phyloP scores from a whole-genome alignment of 202 grass and related monocot genomes.

The Sporobolus alterniflorus region DNA sequence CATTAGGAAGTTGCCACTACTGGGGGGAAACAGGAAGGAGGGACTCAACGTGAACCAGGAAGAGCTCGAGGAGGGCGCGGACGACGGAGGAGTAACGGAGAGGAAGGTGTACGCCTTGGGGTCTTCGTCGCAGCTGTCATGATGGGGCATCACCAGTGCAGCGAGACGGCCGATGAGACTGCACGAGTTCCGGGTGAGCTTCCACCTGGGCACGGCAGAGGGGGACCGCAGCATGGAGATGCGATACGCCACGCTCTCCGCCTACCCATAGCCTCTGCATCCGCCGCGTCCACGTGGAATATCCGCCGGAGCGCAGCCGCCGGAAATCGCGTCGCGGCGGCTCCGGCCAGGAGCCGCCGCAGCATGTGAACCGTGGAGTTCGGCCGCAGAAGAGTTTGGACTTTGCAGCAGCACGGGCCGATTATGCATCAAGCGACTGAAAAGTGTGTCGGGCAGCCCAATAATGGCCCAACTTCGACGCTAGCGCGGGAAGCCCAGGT shows the following conservation, averaged over 20 bases:
- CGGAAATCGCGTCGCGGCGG: slow-evolving; percentile 10
- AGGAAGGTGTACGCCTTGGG: slow-evolving; percentile 28
- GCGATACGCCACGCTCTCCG: slow-evolving; percentile 46
- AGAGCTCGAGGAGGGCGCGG: slow-evolving; percentile 5
- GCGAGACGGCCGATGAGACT: slow-evolving; percentile 68
- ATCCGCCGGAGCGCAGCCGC: slow-evolving; percentile 12
- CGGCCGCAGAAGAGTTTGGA: neutral
- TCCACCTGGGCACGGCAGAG: neutral
- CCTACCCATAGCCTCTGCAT: neutral
- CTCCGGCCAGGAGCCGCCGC: slow-evolving; percentile 31
- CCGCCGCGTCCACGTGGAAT: slow-evolving; percentile 2
- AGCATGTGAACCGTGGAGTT: too few species aligned
- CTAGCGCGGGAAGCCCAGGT: too few species aligned
- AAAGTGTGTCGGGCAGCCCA: too few species aligned
- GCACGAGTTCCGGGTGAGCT: slow-evolving; percentile 49
- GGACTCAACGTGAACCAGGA: slow-evolving; percentile 12
- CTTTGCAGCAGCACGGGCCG: too few species aligned
- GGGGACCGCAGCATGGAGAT: slow-evolving; percentile 62
- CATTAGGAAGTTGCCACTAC: neutral
- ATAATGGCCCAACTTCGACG: too few species aligned
- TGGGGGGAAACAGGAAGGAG: neutral
- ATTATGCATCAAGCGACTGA: too few species aligned
- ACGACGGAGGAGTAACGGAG: neutral
- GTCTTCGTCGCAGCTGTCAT: accelerated
- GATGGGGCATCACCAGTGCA: slow-evolving; percentile 3